Evolutionary conservation across 148 eudicot species (phyloP), one percentile per base, ranked within the genome.

Genomic region (Tetragonia tetragonoides): DNA sequence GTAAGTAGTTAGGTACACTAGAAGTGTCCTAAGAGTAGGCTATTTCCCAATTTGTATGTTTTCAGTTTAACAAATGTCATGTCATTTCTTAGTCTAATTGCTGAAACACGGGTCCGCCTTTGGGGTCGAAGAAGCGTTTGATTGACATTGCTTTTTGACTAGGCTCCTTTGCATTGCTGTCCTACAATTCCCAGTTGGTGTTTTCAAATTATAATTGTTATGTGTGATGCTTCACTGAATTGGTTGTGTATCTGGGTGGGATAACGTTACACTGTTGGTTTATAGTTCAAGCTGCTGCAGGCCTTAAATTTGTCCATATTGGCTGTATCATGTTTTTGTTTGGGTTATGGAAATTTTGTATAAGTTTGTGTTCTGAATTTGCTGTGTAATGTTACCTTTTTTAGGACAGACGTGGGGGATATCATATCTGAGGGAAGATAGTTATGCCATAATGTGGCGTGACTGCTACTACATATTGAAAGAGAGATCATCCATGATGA

Each of bases 321-420:
- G 72, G 34, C 47, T 68, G 54, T 23, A 46, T 44, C 12, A 5
- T 66, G 70, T 18, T 61, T 49, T 51, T 49, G n/a, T 8, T 28
- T 5, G 12, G 41, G 21, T 39, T 53, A 4, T 12, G 23, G 34
- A 67, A 76, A 28, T 28, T 37, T 21, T 66, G 5, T 38, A 10
- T 66, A 49, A 23, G 57, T 53, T 68, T 68, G 18, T 37, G 9
- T 56, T 68, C 40, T 70, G 46, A 24, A 49, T 59, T 54, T 46
- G 41, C 38, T 24, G 14, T 59, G 61, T 46, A 61, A 78, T 78
- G 80, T 44, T 60, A 20, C 54, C 54, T 14, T 72, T 79, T 72
- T 63, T 76, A 79, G 76, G 76, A 12, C 44, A 17, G 53, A 10
- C 18, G 17, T 42, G 39, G 42, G 51, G 5, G 24, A 20, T 20